A percentile compares a stretch with the other conserved stretches of the same genome.
Evolutionary conservation across 495 filamentous ascomycete genomes (phyloP).

Genomic region (Glarea lozoyensis): DNA sequence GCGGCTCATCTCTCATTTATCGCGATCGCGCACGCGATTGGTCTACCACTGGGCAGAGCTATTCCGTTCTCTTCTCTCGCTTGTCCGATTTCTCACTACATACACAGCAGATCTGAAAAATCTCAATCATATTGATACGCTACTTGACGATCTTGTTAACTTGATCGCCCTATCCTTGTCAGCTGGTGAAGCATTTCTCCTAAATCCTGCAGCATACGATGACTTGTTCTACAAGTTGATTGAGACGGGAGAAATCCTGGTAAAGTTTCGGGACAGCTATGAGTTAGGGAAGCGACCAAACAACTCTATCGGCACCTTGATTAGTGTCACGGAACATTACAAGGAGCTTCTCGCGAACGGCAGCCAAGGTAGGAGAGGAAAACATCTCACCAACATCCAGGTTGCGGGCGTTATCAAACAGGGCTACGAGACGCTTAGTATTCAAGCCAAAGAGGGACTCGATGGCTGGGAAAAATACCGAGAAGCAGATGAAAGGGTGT

Average conservation of each 20-base stretch:
- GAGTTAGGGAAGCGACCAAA: slow-evolving; percentile 39
- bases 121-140: slow-evolving; percentile 45
- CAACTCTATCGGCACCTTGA: slow-evolving; percentile 72
- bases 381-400: slow-evolving; percentile 68
- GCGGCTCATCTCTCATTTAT: slow-evolving; percentile 74
- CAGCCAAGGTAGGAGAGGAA: slow-evolving; percentile 36
- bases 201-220: slow-evolving; percentile 79
- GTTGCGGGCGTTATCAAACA: slow-evolving; percentile 88
- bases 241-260: slow-evolving; percentile 76
- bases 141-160: slow-evolving; percentile 68
- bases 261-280: slow-evolving; percentile 77
- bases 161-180: slow-evolving; percentile 83
- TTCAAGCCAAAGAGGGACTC: slow-evolving; percentile 74
- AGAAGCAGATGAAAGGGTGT: slow-evolving; percentile 65
- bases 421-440: slow-evolving; percentile 87
- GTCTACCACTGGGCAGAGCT: slow-evolving; percentile 93
- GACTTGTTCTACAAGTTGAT: slow-evolving; percentile 98
- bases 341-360: slow-evolving; percentile 67
- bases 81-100: slow-evolving; percentile 83
- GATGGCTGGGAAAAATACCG: slow-evolving; percentile 70
- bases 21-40: slow-evolving; percentile 65
- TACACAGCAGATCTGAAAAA: slow-evolving; percentile 68
- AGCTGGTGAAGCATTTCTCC: slow-evolving; percentile 85
- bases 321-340: slow-evolving; percentile 81
- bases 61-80: slow-evolving; percentile 80